These are phyloP conservation scores for Drechmeria coniospora DNA, from an alignment of 2,329 filamentous ascomycete species.

Conservation along the genomic window DNA sequence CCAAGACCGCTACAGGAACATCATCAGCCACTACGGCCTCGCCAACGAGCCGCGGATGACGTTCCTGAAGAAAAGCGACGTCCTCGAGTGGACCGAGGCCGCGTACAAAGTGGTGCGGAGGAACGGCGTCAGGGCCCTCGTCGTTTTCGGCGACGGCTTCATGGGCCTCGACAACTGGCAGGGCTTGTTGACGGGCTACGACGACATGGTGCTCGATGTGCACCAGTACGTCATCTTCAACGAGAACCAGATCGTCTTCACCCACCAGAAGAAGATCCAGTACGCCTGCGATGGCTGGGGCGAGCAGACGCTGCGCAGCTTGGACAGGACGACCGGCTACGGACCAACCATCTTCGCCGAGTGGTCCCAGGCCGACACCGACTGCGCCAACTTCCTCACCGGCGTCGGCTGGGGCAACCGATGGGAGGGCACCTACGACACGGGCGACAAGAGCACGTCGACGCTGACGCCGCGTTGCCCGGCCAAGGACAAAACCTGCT, in stretches of 20 bases:
- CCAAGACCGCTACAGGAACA: constrained; percentile 80
- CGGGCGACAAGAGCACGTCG: constrained; percentile 43
- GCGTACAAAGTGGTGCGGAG: constrained; percentile 58
- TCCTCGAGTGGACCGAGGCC: constrained; percentile 65
- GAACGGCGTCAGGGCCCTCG: constrained; percentile 56
- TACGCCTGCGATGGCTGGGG: constrained; percentile 86
- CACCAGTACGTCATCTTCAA: constrained; percentile 99
- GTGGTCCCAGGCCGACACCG: constrained; percentile 95
- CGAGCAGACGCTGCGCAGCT: constrained; percentile 55
- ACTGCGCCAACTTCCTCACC: constrained; percentile 77
- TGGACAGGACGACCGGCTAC: constrained; percentile 64
- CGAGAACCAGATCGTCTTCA: constrained; percentile 64
- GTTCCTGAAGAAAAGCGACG: constrained; percentile 45
- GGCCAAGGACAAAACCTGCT: constrained; percentile 46
- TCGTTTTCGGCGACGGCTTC: constrained; percentile 92
- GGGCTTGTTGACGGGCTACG: constrained; percentile 56
- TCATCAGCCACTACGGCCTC: constrained; percentile 84
- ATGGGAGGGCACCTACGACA: constrained; percentile 78
- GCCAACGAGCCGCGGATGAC: constrained; percentile 91
- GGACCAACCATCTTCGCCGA: constrained; percentile 91
- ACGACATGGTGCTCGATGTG: constrained; percentile 76
- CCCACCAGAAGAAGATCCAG: constrained; percentile 68
- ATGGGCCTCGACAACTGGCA: constrained; percentile 85
- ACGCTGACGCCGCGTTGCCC: constrained; percentile 65
- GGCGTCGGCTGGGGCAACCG: constrained; percentile 78